Base-by-base conservation (phyloP, 1,284 basidiomycete genomes). In the Thelephora terrestris region DNA sequence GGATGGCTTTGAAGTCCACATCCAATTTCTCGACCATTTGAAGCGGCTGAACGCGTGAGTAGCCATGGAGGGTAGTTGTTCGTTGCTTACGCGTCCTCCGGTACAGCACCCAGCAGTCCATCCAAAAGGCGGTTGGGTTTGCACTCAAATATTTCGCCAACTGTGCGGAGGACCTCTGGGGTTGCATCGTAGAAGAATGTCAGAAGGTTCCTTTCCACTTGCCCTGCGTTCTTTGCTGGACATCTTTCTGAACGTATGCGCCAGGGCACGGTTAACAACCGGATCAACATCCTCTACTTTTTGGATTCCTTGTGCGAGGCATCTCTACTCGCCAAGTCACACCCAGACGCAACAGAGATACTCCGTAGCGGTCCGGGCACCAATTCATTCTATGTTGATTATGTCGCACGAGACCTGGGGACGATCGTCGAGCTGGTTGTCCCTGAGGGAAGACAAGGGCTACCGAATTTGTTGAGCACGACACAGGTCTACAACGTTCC, bases 151-250 rank as follows among this genome's bases (percentile, higher is more conserved):
- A 90, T 62, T 91, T 85, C 48, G 68, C 81, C 1, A 71, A 76
- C 46, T 92, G 87, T 51, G 87, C 89, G 9, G 89, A 95, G 56
- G 92, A 96, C 62, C 68, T 98, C 4, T 97, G 93, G 93, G 91
- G 94, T 55, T 96, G 92, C 60, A 79, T 96, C 44, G 68, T 92
- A 18, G 91, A 95, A 61, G 88, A 95, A 69, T 90, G 85, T 55
- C 81, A 80, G 61, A 92, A 90, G 76, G 89, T 83, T 48, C 32
- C 66, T 54, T 49, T n/a, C 39, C n/a, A 20, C 10, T 42, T 20
- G 12, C 25, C 21, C n/a, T 10, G 21, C 12, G n/a, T 42, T 42
- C 12, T 20, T 18, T 42, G 2, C 10, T 42, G 10, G 5, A 14
- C 12, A 42, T n/a, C 21, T 12, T 18, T 9, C 29, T 32, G 29